Conservation (phyloP, 2,329 filamentous ascomycete genomes). For the Zalaria obscura region DNA sequence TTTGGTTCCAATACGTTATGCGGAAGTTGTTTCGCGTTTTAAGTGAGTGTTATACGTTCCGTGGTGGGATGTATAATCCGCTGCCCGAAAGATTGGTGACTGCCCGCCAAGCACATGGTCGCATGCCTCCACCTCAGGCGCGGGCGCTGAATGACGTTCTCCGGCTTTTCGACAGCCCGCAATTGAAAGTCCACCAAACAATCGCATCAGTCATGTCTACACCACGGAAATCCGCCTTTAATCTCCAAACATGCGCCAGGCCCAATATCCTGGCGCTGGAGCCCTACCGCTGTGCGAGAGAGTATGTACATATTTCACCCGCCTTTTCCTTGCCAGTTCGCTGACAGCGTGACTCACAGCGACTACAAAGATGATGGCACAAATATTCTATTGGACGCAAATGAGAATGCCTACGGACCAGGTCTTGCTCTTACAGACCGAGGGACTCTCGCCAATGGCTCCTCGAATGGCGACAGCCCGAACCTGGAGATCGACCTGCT, state of each 20-base stretch:
- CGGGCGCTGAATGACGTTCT: not conserved
- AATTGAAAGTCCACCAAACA: no score
- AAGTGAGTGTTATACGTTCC: no score
- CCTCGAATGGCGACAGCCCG: slow-evolving; percentile 23
- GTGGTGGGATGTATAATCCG: no score
- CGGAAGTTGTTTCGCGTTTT: no score
- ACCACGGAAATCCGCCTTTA: slow-evolving; percentile 20
- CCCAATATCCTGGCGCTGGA: slow-evolving; percentile 38
- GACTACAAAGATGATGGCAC: slow-evolving; percentile 98
- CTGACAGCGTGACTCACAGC: slow-evolving; percentile 10
- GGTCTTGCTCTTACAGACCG: slow-evolving; percentile 44
- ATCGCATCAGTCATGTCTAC: not conserved
- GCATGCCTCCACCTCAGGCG: not conserved
- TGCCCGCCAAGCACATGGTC: not conserved
- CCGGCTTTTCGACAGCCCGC: no score
- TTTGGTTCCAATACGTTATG: no score
- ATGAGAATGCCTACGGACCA: slow-evolving; percentile 92
- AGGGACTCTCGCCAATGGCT: slow-evolving; percentile 32
- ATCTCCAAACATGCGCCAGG: slow-evolving; percentile 35
- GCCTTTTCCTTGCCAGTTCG: not conserved
- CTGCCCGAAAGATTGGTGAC: no score
- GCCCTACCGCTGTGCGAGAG: slow-evolving; percentile 40
- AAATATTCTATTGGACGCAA: slow-evolving; percentile 91
- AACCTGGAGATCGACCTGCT: slow-evolving; percentile 58
- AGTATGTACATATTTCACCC: slow-evolving; percentile 23